Percentiles rank a stretch among this genome's conserved stretches.
phyloP scores from a whole-genome alignment of 2,329 filamentous ascomycete genomes.

The Epichloe sp. region DNA sequence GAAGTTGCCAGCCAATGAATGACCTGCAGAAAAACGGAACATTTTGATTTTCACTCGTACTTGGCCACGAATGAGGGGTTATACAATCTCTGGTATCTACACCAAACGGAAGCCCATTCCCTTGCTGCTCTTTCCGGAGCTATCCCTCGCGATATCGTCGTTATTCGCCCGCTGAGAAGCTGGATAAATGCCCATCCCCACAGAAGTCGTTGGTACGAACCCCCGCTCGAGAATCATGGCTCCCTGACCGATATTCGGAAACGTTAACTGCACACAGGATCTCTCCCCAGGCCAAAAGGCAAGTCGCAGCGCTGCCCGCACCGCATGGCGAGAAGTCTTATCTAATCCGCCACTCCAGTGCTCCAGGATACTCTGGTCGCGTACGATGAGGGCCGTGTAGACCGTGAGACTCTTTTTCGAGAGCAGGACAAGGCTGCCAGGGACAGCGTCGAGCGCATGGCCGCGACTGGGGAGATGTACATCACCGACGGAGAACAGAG shows the following conservation, averaged over 20 bases:
- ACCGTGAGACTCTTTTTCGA: constrained; percentile 1
- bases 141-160: too few relatives aligned
- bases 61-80: background rate
- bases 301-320: background rate
- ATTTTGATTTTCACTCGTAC: background rate
- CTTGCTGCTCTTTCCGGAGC: background rate
- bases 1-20: background rate
- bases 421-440: constrained; percentile 6
- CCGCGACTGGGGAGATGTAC: constrained; percentile 2
- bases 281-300: background rate
- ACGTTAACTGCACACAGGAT: background rate
- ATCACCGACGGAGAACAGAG: constrained; percentile 8
- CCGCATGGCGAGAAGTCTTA: background rate
- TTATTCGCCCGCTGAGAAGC: too few relatives aligned
- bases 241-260: background rate
- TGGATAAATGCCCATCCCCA: background rate
- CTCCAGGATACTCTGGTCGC: constrained; percentile 6
- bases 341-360: background rate
- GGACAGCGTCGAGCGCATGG: constrained; percentile 6
- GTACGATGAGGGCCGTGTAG: constrained; percentile 5
- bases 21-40: background rate
- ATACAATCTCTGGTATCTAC: background rate
- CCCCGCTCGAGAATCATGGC: background rate
- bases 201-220: background rate
- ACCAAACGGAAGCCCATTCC: too few relatives aligned